Base-by-base conservation (phyloP, 306 rosid genomes). In the Vachellia collinsii region DNA sequence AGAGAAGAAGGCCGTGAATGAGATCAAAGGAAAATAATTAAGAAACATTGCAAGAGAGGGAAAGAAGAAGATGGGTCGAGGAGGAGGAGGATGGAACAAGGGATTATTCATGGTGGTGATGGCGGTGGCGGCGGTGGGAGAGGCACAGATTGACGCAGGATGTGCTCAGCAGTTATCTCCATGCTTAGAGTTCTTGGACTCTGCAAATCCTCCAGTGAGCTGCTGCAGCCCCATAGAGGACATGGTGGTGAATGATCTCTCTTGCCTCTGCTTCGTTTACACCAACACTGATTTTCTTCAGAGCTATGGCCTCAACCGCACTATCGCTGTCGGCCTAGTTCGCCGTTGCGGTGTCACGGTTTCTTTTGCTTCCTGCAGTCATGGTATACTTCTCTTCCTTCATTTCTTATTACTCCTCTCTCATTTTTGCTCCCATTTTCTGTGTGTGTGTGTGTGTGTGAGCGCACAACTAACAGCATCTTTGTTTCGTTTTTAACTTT, bases 201-300 rank as follows among this genome's bases (percentile, higher is more conserved):
- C 87, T 0, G 47, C 82, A 0, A 48, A 20, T 0, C 98, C 98
- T 62, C 79, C 92, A 0, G 13, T 59, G 36, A 0, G 7, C 1
- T 93, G 98, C 84, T 93, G 98, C 82, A 48, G 68, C 54, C 81
- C 87, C 9, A n/a, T 91, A 53, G 85, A 81, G 50, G 8, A 79
- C 11, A 59, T 91, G 6, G 76, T 77, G 17, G 42, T 25, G 3
- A 86, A 79, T 7, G 64, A 91, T 53, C 79, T 82, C 7, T 0
- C 59, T 1, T 93, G 98, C 80, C 88, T 93, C 11, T 91, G 98
- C 87, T 17, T 6, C 74, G 41, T 93, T 72, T 85, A 44, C 23
- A 22, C 13, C 14, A 9, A 51, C 53, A 89, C 92, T 41, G 81
- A 58, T 19, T 0, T 83, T 0, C 90, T 91, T 59, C 0, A 64